Evolutionary conservation across 441 rosid genomes (phyloP), one percentile per base, ranked within the genome.

Genomic region (Brassica balearica): DNA sequence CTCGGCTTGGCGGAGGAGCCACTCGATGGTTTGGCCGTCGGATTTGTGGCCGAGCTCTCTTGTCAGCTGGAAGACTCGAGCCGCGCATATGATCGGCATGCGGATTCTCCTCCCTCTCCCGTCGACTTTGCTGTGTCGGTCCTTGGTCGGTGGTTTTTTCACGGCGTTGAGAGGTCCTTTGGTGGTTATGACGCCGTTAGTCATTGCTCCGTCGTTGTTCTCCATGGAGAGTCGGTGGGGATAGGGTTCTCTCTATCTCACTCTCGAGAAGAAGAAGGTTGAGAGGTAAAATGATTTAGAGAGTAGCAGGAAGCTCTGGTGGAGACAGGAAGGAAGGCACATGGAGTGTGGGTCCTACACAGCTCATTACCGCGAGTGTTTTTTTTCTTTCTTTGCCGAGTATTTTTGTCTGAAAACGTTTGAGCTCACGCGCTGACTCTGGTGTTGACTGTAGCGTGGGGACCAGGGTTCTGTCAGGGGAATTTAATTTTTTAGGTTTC

Each of bases 1-100:
- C 87, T 95, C 99, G 1, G 98, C 99, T 73, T 95, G 97, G 55
- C 97, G 97, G 34, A 95, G 96, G 3, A 95, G 97, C 99, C 99
- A 95, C 82, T 93, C 97, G 7, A 95, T 95, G 14, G 99, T 95
- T 80, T 95, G 95, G 23, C 98, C 98, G 43, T 95, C 97, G 17
- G 99, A 95, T 78, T 95, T 95, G 72, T 89, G 99, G 17, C 99
- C 99, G 25, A 93, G 84, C 86, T 93, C 98, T 3, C 94, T 89
- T 3, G 97, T 93, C 75, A 95, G 71, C 82, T 95, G 98, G 71
- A 95, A 95, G 59, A 95, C 98, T 4, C 99, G 87, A 19, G 99
- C 97, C 0, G 98, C 99, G 71, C 98, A 95, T 6, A 92, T 92
- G 82, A 92, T 89, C 10, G 99, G 99, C 99, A 95, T 95, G 60